Conservation (phyloP, 176 grass and related monocot species). For the Zea luxurians region DNA sequence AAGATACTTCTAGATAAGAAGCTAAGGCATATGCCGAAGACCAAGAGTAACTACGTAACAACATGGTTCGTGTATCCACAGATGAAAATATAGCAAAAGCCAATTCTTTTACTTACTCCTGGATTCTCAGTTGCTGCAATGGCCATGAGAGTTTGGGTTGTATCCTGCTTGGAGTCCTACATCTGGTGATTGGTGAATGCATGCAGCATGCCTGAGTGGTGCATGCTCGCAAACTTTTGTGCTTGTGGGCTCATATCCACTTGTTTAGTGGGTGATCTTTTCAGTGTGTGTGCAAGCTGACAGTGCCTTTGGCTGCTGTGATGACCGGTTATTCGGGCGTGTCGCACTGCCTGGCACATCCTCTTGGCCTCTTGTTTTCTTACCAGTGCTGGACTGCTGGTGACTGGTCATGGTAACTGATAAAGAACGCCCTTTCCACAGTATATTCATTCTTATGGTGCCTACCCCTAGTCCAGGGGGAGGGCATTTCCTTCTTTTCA, state of each 20-base stretch:
- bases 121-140: too few relatives aligned
- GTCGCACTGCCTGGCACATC: slow-evolving; percentile 12
- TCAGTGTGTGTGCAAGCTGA: slow-evolving; percentile 35
- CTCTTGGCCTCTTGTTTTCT: background rate
- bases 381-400: slow-evolving; percentile 4
- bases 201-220: too few relatives aligned
- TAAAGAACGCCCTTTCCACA: slow-evolving; percentile 21
- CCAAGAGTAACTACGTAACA: too few relatives aligned
- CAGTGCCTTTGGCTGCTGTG: slow-evolving; percentile 12
- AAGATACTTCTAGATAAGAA: too few relatives aligned
- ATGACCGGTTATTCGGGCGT: background rate
- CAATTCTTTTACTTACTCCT: too few relatives aligned
- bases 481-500: slow-evolving; percentile 11
- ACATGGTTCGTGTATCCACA: too few relatives aligned
- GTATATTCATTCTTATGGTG: slow-evolving; percentile 18
- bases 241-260: slow-evolving; percentile 23
- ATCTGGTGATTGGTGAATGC: background rate
- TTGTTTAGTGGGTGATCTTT: slow-evolving; percentile 40
- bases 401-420: slow-evolving; percentile 27
- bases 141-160: slow-evolving; percentile 29
- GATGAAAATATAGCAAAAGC: too few relatives aligned
- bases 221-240: slow-evolving; percentile 40
- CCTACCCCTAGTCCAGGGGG: background rate
- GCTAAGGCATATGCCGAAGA: too few relatives aligned
- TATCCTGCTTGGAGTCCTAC: slow-evolving; percentile 8